These are phyloP conservation scores for Colletotrichum cordylinicola DNA, from an alignment of 2,329 filamentous ascomycete species.

Conservation along the genomic window DNA sequence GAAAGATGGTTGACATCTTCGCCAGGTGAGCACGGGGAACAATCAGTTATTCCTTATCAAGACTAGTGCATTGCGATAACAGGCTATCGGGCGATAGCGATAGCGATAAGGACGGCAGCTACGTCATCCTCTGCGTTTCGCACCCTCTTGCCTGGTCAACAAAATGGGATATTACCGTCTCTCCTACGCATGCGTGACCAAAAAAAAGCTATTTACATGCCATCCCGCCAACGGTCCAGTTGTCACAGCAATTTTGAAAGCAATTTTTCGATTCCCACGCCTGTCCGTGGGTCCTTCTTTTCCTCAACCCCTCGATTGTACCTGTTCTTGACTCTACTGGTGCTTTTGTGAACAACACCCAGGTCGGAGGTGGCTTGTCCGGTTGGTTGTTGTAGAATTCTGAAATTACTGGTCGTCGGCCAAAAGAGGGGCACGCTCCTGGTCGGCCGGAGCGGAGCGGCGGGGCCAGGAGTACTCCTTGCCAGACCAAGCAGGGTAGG, in stretches of 20 bases:
- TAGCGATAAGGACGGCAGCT: conserved; percentile 10
- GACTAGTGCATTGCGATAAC: conserved; percentile 3
- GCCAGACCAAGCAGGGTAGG: conserved; percentile 68
- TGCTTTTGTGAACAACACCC: not conserved
- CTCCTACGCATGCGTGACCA: not conserved
- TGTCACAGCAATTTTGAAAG: not conserved
- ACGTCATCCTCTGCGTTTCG: conserved; percentile 5
- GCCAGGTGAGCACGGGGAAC: not conserved
- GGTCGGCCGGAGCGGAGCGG: conserved; percentile 46
- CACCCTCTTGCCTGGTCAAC: not conserved
- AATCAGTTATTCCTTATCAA: not conserved
- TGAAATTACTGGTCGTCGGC: conserved; percentile 42
- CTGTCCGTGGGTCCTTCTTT: not conserved
- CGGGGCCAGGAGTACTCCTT: conserved; percentile 57
- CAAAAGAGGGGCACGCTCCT: conserved; percentile 68
- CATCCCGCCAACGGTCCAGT: not conserved
- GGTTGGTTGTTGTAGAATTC: not conserved
- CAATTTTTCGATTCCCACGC: not conserved
- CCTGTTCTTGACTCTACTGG: not conserved
- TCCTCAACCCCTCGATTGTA: not conserved
- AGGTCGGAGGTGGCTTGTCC: not conserved
- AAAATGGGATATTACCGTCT: not conserved
- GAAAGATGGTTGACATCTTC: not conserved
- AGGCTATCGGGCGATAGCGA: not conserved
- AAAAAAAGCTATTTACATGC: conserved; percentile 13